Percentiles rank a stretch among this genome's conserved stretches.
phyloP scores from a whole-genome alignment of 164 flowering plant genomes.

The Hamamelis virginiana region DNA sequence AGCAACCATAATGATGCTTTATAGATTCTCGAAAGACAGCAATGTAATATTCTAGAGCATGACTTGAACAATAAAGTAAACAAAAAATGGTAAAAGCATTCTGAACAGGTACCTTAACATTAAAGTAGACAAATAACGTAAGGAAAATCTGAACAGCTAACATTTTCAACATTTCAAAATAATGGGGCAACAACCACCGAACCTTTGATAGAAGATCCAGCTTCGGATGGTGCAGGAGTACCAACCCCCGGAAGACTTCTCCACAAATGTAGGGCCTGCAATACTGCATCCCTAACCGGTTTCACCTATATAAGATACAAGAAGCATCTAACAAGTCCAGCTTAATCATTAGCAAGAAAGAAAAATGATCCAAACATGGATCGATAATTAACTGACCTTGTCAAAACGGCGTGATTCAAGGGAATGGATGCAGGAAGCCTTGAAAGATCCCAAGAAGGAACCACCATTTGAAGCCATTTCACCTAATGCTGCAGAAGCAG shows the following conservation, averaged over 20 bases:
- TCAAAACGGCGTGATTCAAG: conserved; percentile 94
- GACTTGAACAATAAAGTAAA: no score
- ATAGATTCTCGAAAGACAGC: no score
- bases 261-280: conserved; percentile 73
- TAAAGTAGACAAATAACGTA: background rate
- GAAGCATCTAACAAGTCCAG: conserved; percentile 14
- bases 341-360: conserved; percentile 6
- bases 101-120: background rate
- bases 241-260: conserved; percentile 51
- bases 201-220: conserved; percentile 85
- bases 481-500: conserved; percentile 76
- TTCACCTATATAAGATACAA: conserved; percentile 60
- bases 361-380: conserved; percentile 6
- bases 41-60: no score
- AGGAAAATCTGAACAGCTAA: background rate
- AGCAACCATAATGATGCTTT: no score
- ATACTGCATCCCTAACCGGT: conserved; percentile 84
- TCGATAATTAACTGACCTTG: conserved; percentile 50
- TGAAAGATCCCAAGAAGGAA: conserved; percentile 43
- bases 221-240: conserved; percentile 69
- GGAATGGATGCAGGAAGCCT: conserved; percentile 57
- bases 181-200: conserved; percentile 3
- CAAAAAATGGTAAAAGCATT: no score
- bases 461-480: conserved; percentile 59
- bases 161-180: background rate